Base-by-base conservation (phyloP, 768 basidiomycete species). In the Lactarius psammicola region DNA sequence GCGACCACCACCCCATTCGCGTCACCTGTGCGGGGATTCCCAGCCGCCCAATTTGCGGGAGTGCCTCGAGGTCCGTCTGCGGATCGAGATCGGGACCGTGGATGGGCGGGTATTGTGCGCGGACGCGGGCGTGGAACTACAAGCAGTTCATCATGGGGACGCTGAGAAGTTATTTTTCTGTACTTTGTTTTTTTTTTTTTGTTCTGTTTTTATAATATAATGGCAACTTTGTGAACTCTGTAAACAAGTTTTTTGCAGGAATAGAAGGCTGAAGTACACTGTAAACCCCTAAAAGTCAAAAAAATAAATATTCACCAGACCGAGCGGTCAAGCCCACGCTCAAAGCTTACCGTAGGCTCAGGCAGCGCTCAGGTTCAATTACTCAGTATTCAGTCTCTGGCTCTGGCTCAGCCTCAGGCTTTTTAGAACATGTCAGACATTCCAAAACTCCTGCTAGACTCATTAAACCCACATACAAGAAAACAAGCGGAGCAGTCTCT, bases 401-500 rank as follows among this genome's bases (percentile, higher is more conserved):
- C 40, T 40, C 40, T 18, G 40, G 40, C 46, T 49, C 46, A 23
- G 46, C 13, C n/a, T 23, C 9, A 23, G 46, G n/a, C 46, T 13
- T 51, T 8, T 10, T n/a, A n/a, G 8, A 20, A 8, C 33, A 90
- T 90, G 89, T 81, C 87, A 30, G 83, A 89, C 74, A 79, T 92
- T 63, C 77, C 91, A 66, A 73, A 83, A 65, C 81, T 94, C 70
- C 83, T 96, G 68, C 79, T 87, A 62, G 85, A 88, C 8, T 90
- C 92, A 55, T 80, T 92, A 63, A 78, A 87, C 68, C 87, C 92
- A 23, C 71, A 81, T 17, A 85, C 86, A 0, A 79, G 93, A 66
- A 91, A 92, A 75, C 80, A 87, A 60, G 94, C 96, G 0, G 96
- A 98, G 72, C 85, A 88, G 36, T 85, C 80, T 66, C 87, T 99